Percentiles rank a stretch among this genome's conserved stretches.
Conservation (phyloP, 2,329 filamentous ascomycete species). For the Fragosphaeria purpurea region DNA sequence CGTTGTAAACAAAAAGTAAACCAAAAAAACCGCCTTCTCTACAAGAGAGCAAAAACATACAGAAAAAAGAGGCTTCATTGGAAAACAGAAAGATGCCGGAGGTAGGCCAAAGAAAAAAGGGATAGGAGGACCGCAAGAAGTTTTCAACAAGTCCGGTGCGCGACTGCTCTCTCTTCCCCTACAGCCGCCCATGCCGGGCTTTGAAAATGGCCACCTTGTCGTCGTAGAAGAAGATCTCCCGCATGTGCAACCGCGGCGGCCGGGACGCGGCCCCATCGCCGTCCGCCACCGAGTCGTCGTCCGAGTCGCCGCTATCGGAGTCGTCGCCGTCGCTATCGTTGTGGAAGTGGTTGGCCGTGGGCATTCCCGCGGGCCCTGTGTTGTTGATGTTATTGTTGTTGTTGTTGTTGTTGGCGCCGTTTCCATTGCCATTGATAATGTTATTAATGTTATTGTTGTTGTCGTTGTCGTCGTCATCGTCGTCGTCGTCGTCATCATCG, state of each 20-base stretch:
- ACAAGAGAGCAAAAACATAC: too few species aligned
- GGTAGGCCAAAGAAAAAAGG: too few species aligned
- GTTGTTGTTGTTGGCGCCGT: conserved; percentile 9
- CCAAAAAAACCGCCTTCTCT: too few species aligned
- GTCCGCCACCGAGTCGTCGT: conserved; percentile 41
- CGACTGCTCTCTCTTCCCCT: not conserved
- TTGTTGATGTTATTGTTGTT: conserved; percentile 10
- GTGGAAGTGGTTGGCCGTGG: conserved; percentile 22
- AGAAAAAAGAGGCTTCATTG: too few species aligned
- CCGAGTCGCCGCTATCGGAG: conserved; percentile 26
- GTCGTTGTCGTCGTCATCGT: conserved; percentile 32
- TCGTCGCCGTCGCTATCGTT: conserved; percentile 11
- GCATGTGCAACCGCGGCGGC: conserved; percentile 45
- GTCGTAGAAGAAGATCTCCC: conserved; percentile 77
- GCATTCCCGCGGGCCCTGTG: not conserved
- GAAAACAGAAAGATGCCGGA: too few species aligned
- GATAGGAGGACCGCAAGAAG: too few species aligned
- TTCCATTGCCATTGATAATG: conserved; percentile 3
- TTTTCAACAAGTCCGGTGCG: too few species aligned
- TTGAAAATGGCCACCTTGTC: conserved; percentile 76
- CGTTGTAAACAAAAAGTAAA: too few species aligned
- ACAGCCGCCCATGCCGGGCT: conserved; percentile 52
- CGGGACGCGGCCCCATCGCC: conserved; percentile 26
- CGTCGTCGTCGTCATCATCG: conserved; percentile 24
- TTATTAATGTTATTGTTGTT: too few species aligned